Base-by-base conservation (phyloP, 331 rosid genomes). In the Pyracantha coccinea region DNA sequence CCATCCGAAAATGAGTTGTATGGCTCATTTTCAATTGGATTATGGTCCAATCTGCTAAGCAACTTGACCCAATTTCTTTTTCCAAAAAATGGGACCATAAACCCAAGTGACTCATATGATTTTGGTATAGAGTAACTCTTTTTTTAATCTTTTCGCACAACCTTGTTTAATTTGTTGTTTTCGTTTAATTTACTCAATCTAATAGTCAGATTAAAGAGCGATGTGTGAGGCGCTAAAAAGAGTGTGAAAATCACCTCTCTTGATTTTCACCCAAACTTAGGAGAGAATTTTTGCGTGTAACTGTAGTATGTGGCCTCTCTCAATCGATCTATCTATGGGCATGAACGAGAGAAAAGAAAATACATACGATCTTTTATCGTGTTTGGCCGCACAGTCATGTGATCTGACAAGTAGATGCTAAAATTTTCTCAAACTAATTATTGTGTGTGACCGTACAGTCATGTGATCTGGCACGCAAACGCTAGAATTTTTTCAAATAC, bases 311-410 rank as follows among this genome's bases (percentile, higher is more conserved):
- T 1, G 9, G 20, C 2, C 55, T 50, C 44, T 38, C 20, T 50
- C 3, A 5, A 15, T 47, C 4, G 0, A 38, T 38, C 1, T 0
- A 16, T 16, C 55, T 6, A 50, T 50, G 55, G 55, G 8, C 17
- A 50, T 6, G 4, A 50, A 17, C 1, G 0, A 17, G 20, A 16
- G 55, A 6, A 50, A 50, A 16, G 9, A 17, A 50, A 50, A 50
- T 50, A 16, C 1, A 47, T 1, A 15, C 3, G 0, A 50, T 0
- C 3, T 47, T 5, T 47, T 47, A 14, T 2, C 0, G 17, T 2
- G n/a, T 5, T 8, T 47, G n/a, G 0, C 3, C 0, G 3, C 3
- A 47, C 7, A 47, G 3, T 47, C n/a, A 47, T 17, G 20, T 16
- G 20, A 50, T 6, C 1, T 2, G 0, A 50, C 0, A 16, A 17